A percentile compares a stretch with the other conserved stretches of the same genome.
These are phyloP conservation scores for Arbutus unedo DNA, from an alignment of 148 eudicot species.

Conservation along the genomic window DNA sequence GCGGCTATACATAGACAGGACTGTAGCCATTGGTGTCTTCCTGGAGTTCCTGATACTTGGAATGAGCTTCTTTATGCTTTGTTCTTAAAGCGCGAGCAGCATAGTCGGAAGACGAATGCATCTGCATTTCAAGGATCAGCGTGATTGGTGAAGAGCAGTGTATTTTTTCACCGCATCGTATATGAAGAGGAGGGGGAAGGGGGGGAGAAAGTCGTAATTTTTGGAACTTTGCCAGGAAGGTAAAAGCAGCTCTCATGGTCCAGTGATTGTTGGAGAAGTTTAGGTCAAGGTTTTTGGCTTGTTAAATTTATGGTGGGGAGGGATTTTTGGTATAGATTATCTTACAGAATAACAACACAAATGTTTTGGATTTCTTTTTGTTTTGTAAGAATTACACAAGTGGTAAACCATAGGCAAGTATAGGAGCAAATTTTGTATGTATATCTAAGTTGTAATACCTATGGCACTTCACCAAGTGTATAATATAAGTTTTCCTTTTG, in stretches of 20 bases:
- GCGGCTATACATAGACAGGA: too few relatives aligned
- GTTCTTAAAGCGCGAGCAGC: constrained; percentile 38
- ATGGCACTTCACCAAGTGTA: too few relatives aligned
- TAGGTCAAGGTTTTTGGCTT: background rate
- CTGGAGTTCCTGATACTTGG: constrained; percentile 94
- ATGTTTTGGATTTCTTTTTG: background rate
- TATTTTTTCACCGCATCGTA: background rate
- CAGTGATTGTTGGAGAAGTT: too few relatives aligned
- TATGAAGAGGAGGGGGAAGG: background rate
- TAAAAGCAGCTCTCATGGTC: background rate
- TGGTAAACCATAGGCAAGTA: background rate
- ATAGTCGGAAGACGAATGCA: constrained; percentile 19
- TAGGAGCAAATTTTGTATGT: background rate
- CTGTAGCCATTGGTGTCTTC: constrained; percentile 99
- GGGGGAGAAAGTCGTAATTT: background rate
- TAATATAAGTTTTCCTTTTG: too few relatives aligned
- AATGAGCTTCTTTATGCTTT: constrained; percentile 82
- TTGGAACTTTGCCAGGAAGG: background rate
- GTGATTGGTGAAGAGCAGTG: background rate
- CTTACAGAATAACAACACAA: background rate
- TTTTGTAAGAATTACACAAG: background rate
- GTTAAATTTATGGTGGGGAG: background rate
- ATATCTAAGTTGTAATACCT: constrained; percentile 9
- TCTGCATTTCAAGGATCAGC: constrained; percentile 10
- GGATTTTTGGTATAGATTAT: background rate